Percentiles rank a stretch among this genome's conserved stretches.
These are phyloP conservation scores for Mycena latifolia DNA, from an alignment of 768 basidiomycete genomes.

Conservation along the genomic window DNA sequence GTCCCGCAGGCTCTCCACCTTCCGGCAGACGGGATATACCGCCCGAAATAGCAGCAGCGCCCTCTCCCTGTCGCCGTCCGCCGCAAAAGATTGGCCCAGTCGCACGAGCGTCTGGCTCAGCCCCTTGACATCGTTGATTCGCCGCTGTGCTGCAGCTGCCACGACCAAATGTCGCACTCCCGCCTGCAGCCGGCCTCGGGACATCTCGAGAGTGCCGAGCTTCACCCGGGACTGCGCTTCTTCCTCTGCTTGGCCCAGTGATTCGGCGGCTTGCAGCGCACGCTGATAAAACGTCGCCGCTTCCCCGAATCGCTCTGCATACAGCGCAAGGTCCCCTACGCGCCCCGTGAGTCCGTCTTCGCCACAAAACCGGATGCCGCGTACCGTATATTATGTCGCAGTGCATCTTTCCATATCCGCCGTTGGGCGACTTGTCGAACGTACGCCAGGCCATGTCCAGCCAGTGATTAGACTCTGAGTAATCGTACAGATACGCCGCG, in stretches of 20 bases:
- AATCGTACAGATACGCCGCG: conserved; percentile 32
- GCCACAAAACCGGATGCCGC: background rate
- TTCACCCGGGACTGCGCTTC: conserved; percentile 28
- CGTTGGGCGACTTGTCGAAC: conserved; percentile 11
- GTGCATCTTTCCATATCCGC: conserved; percentile 25
- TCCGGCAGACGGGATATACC: conserved; percentile 29
- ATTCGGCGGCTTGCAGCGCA: conserved; percentile 24
- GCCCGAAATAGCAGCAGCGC: conserved; percentile 28
- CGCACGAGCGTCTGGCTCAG: conserved; percentile 34
- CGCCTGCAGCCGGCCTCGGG: conserved; percentile 17
- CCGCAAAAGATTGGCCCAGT: conserved; percentile 30
- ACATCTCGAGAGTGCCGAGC: conserved; percentile 29
- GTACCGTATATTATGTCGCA: conserved; percentile 33
- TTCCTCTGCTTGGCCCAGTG: conserved; percentile 27
- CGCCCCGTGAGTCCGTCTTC: background rate
- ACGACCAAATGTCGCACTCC: conserved; percentile 33
- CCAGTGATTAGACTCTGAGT: conserved; percentile 25
- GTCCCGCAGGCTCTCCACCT: conserved; percentile 22
- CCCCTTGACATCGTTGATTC: conserved; percentile 32
- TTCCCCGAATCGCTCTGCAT: conserved; percentile 22
- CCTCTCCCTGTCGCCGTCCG: conserved; percentile 12
- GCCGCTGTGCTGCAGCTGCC: conserved; percentile 27
- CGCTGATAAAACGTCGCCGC: conserved; percentile 26
- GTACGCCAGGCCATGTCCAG: conserved; percentile 18
- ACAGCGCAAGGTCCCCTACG: conserved; percentile 33